A percentile compares a stretch with the other conserved stretches of the same genome.
phyloP scores from a whole-genome alignment of 768 basidiomycete genomes.

The Agrocybe praecox region DNA sequence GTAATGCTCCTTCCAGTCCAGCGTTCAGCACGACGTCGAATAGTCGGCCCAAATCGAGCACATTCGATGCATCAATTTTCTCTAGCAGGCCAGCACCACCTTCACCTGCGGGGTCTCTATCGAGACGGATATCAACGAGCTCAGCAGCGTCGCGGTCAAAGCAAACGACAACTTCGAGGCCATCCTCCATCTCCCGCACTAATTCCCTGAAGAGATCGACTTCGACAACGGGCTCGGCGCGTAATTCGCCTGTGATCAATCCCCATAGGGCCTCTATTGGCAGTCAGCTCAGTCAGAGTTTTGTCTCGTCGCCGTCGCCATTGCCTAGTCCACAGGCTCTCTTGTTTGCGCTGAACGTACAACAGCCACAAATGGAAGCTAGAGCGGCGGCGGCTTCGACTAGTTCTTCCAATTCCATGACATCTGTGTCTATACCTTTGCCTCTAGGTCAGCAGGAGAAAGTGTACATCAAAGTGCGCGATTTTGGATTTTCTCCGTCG shows the following conservation, averaged over 20 bases:
- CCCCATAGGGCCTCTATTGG: conserved; percentile 16
- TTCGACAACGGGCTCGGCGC: background rate
- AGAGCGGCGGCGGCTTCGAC: conserved; percentile 11
- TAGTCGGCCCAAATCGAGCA: conserved; percentile 2
- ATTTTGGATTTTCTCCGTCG: conserved; percentile 36
- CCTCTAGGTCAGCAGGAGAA: background rate
- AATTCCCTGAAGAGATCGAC: conserved; percentile 21
- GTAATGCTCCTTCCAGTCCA: conserved; percentile 12
- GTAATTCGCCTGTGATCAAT: conserved; percentile 18
- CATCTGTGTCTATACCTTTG: no score
- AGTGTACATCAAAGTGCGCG: conserved; percentile 40
- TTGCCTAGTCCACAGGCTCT: conserved; percentile 13
- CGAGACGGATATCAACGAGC: conserved; percentile 41
- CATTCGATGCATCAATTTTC: conserved; percentile 16
- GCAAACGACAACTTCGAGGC: conserved; percentile 27
- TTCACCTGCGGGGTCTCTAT: conserved; percentile 47
- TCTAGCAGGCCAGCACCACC: conserved; percentile 62
- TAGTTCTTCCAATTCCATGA: background rate
- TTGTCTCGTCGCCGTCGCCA: conserved; percentile 5
- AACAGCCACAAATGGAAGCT: background rate
- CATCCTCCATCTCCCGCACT: conserved; percentile 24
- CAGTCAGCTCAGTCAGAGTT: conserved; percentile 16
- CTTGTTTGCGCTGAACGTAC: conserved; percentile 10
- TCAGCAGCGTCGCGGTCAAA: conserved; percentile 27
- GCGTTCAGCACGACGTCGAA: conserved; percentile 13